Percentiles rank a stretch among this genome's conserved stretches.
Evolutionary conservation across 176 grass and related monocot species (phyloP).

Genomic region (Carex kokanica): DNA sequence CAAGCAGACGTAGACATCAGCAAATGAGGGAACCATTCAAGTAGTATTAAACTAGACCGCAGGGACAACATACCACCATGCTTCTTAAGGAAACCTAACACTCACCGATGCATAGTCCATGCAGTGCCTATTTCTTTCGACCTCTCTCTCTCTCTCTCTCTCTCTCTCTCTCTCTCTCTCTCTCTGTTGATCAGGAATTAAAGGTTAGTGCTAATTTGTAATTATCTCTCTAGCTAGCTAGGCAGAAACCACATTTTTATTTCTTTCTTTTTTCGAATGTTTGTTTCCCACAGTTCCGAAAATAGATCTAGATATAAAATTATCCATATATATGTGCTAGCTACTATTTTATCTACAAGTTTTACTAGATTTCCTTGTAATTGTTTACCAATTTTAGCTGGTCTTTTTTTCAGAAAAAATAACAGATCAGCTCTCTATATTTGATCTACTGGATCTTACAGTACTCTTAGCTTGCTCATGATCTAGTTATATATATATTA

Average conservation of each 20-base stretch:
- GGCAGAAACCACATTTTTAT: not conserved
- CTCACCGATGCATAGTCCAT: constrained; percentile 43
- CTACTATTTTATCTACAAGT: constrained; percentile 15
- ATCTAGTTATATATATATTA: not conserved
- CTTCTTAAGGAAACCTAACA: constrained; percentile 40
- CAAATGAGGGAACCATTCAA: not conserved
- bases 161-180: not conserved
- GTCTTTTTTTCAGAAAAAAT: not conserved
- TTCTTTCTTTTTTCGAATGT: constrained; percentile 27
- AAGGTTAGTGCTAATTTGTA: not conserved
- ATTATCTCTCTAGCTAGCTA: constrained; percentile 5
- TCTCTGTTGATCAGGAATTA: constrained; percentile 2
- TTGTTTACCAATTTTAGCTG: constrained; percentile 24
- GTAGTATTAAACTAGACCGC: not conserved
- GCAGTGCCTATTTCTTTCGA: constrained; percentile 40
- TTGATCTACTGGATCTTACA: constrained; percentile 20
- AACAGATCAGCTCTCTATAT: constrained; percentile 8
- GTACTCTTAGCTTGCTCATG: not conserved
- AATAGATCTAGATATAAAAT: constrained; percentile 15
- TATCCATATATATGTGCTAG: constrained; percentile 14
- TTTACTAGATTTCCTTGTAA: constrained; percentile 28
- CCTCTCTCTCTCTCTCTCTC: too few relatives aligned
- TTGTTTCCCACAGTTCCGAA: constrained; percentile 15
- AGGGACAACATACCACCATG: not conserved
- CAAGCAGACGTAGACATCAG: not conserved